Conservation (phyloP, 495 filamentous ascomycete species). For the Choiromyces venosus region DNA sequence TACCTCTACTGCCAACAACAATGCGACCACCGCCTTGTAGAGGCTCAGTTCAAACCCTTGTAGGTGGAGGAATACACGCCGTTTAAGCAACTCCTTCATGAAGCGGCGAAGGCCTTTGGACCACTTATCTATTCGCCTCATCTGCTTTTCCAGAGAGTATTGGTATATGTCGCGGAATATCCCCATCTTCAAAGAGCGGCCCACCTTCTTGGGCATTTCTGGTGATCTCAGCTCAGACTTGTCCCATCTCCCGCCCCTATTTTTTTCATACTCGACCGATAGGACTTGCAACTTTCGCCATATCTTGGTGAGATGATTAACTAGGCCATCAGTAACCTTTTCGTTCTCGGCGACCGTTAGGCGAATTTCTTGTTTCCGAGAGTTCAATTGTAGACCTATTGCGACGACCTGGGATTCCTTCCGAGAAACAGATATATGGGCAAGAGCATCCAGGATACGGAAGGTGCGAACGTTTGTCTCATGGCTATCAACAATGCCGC, state of each 20-base stretch:
- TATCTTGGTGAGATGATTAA: neutral
- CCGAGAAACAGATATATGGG: neutral
- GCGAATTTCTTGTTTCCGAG: neutral
- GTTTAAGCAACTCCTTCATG: no score
- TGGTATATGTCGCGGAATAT: neutral
- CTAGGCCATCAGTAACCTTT: neutral
- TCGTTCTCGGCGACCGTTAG: neutral
- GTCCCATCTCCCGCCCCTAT: neutral
- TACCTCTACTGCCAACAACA: no score
- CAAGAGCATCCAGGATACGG: no score
- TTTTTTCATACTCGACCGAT: neutral
- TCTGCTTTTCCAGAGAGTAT: neutral
- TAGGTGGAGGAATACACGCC: no score
- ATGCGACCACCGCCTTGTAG: no score
- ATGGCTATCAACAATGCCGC: no score
- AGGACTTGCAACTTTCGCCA: neutral
- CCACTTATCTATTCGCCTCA: no score
- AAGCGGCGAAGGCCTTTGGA: no score
- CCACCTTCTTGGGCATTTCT: neutral
- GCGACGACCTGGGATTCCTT: neutral
- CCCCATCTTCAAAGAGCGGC: neutral
- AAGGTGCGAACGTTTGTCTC: no score
- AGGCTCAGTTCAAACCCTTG: no score
- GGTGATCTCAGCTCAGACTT: neutral
- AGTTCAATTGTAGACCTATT: neutral